Percentiles rank a stretch among this genome's conserved stretches.
These are phyloP conservation scores for Pythium sp. DNA, from an alignment of 352 stramenopile species.

Conservation along the genomic window DNA sequence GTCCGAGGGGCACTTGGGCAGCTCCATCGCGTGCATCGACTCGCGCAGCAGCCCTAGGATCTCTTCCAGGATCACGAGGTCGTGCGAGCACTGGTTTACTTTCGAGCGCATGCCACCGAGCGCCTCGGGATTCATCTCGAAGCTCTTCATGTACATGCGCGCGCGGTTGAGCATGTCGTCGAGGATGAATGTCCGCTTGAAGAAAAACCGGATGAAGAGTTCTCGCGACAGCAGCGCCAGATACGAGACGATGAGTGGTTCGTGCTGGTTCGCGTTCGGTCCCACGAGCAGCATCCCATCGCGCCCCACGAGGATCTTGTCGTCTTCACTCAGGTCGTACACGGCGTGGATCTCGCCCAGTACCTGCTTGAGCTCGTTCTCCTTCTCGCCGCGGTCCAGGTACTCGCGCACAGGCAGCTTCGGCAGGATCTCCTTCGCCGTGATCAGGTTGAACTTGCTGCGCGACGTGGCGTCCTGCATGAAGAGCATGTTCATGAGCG, in stretches of 20 bases:
- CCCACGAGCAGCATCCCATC: constrained; percentile 92
- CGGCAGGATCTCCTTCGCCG: constrained; percentile 95
- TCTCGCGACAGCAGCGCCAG: constrained; percentile 91
- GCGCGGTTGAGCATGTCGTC: constrained; percentile 94
- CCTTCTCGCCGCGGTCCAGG: constrained; percentile 95
- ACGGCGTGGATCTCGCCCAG: constrained; percentile 93
- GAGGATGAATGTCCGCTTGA: constrained; percentile 95
- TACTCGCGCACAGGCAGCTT: constrained; percentile 95
- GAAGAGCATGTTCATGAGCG: constrained; percentile 94
- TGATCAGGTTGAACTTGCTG: constrained; percentile 98
- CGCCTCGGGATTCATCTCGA: constrained; percentile 89
- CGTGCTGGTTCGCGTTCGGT: constrained; percentile 90
- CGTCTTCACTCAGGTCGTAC: constrained; percentile 95
- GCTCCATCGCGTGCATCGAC: constrained; percentile 89
- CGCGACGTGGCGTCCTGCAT: constrained; percentile 92
- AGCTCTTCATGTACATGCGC: constrained; percentile 90
- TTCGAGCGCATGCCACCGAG: constrained; percentile 87
- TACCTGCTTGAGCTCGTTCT: constrained; percentile 97
- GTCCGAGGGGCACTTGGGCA: constrained; percentile 89
- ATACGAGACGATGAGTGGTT: constrained; percentile 93
- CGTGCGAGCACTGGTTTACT: constrained; percentile 90
- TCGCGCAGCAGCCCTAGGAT: constrained; percentile 95
- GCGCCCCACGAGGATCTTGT: constrained; percentile 94
- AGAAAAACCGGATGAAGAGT: constrained; percentile 92
- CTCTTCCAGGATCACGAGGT: constrained; percentile 95